A percentile compares a stretch with the other conserved stretches of the same genome.
Evolutionary conservation across 1,284 basidiomycete species (phyloP).

Genomic region (Porodaedalea pini): DNA sequence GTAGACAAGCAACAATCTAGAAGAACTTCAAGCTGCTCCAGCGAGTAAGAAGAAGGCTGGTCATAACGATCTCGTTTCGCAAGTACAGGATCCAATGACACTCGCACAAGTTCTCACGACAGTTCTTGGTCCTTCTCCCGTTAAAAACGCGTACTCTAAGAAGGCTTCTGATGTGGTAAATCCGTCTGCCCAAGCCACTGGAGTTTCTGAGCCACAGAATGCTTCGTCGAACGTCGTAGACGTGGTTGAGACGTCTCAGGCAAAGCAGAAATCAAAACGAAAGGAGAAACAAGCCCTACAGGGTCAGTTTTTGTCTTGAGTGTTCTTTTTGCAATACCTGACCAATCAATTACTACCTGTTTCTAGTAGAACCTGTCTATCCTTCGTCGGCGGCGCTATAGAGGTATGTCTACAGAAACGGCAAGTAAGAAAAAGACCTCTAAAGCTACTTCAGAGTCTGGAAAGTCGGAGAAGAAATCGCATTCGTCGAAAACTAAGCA

Average conservation of each 20-base stretch:
- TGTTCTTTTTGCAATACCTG: neutral
- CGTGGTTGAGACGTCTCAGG: neutral
- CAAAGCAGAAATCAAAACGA: neutral
- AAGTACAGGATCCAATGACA: too few species aligned
- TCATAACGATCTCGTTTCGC: too few species aligned
- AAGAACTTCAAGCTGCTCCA: neutral
- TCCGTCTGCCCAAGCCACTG: neutral
- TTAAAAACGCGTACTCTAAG: neutral
- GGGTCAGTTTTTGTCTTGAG: neutral
- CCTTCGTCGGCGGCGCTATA: too few species aligned
- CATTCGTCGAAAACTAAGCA: neutral
- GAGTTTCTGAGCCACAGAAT: neutral
- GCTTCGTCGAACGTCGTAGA: neutral
- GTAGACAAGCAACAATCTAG: neutral
- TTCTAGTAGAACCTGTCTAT: too few species aligned
- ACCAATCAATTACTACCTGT: neutral
- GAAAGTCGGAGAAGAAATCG: neutral
- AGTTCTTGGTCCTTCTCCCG: neutral
- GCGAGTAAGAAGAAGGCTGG: neutral
- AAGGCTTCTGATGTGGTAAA: neutral
- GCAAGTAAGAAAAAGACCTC: too few species aligned
- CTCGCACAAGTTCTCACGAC: neutral
- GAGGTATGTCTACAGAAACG: too few species aligned
- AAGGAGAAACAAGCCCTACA: neutral
- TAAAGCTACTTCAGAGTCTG: too few species aligned